Evolutionary conservation across 1,284 basidiomycete species (phyloP).

Genomic region (Fomitopsis palustris): DNA sequence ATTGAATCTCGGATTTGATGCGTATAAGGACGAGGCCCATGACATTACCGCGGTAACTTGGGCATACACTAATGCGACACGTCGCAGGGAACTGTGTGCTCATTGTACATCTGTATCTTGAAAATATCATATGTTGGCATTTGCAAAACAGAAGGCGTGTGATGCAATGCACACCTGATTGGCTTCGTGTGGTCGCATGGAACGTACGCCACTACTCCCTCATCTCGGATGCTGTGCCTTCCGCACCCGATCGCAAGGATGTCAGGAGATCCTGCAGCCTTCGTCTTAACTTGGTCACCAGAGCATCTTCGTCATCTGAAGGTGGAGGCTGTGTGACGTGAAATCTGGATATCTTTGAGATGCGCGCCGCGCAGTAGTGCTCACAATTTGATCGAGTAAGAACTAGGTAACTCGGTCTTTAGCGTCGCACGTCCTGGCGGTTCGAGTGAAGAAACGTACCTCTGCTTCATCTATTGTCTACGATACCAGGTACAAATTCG

Average conservation of each 20-base stretch:
- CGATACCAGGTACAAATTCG: neutral
- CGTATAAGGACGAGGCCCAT: no score
- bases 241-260: conserved; percentile 34
- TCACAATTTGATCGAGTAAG: conserved; percentile 38
- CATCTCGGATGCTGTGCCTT: conserved; percentile 23
- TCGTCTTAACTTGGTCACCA: conserved; percentile 34
- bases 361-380: neutral
- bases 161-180: no score
- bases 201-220: neutral
- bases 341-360: neutral
- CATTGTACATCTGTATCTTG: no score
- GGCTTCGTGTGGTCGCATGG: neutral
- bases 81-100: no score
- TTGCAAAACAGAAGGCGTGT: no score
- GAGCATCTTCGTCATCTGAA: conserved; percentile 35
- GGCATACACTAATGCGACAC: no score
- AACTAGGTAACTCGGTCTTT: conserved; percentile 24
- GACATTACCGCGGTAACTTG: no score
- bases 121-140: no score
- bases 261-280: conserved; percentile 35
- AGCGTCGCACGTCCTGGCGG: neutral
- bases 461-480: conserved; percentile 44
- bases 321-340: conserved; percentile 32
- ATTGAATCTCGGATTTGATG: no score
- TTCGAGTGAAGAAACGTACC: conserved; percentile 19